Conservation (phyloP, 306 rosid species). For the Quercus robur region DNA sequence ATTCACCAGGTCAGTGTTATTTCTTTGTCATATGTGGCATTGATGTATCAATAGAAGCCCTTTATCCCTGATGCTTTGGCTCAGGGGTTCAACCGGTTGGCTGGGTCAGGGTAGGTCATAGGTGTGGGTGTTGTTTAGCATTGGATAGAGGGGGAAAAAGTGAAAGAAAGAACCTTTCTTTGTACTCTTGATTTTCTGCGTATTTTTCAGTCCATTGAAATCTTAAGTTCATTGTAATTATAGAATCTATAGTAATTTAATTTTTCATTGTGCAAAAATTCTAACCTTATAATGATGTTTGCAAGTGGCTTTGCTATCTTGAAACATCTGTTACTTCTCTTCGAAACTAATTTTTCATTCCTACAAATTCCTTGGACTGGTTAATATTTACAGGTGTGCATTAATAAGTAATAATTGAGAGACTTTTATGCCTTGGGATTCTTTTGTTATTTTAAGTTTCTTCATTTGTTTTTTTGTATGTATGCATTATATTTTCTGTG, state of each 20-base stretch:
- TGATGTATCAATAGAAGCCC: too few species aligned
- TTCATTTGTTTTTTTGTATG: not conserved
- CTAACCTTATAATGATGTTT: not conserved
- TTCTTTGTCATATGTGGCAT: not conserved
- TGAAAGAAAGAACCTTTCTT: not conserved
- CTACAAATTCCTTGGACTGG: not conserved
- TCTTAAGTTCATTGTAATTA: not conserved
- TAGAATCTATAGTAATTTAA: not conserved
- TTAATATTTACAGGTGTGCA: not conserved
- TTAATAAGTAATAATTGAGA: not conserved
- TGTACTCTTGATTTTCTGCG: not conserved
- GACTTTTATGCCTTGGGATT: not conserved
- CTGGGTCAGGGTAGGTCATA: not conserved
- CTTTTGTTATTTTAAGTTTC: not conserved
- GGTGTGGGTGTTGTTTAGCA: not conserved
- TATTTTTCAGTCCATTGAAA: not conserved
- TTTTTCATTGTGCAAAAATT: not conserved
- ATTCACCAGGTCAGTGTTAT: conserved; percentile 68
- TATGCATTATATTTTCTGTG: not conserved
- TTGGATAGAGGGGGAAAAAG: not conserved
- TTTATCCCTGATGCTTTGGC: not conserved
- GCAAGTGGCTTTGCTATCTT: not conserved
- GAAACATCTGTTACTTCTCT: not conserved
- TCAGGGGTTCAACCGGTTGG: not conserved
- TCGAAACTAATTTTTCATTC: not conserved